Base-by-base conservation (phyloP, 805 yeast genomes). In the Barnettozyma botsteinii region DNA sequence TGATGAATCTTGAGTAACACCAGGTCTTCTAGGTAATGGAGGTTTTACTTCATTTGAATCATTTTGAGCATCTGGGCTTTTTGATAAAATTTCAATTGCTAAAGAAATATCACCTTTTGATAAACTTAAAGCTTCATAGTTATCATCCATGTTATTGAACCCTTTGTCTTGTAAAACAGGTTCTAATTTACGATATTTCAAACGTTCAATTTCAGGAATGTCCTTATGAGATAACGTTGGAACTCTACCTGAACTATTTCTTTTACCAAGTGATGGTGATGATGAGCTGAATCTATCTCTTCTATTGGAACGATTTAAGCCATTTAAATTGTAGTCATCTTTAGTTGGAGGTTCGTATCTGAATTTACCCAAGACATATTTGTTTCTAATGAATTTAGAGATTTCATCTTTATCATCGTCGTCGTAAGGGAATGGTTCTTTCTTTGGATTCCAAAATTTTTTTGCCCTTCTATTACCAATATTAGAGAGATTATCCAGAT, bases 361-460 rank as follows among this genome's bases (percentile, higher is more conserved):
- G 47, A 72, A 85, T 42, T 65, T 70, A 1, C 88, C 87, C n/a
- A 61, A 51, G 18, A 82, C 61, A 58, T 85, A 85, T 56, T 85
- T 85, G 34, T 81, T 78, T 47, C 81, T 68, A 32, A 85, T 61
- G 61, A 64, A 85, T 42, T 69, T 65, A 41, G 74, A 81, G 22
- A 82, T 74, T 1, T 59, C 69, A 44, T 66, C 72, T 51, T 77
- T 82, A 52, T 78, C 88, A 50, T 83, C 91, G 18, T 77, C 87
- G 53, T 82, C 89, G 44, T 60, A 79, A 8, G 93, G 93, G 52
- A 82, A 83, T 0, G 87, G 85, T 20, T 66, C 76, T 36, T 68
- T 65, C 47, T 72, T 72, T 2, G 84, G 74, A 55, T 85, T 86
- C 93, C 94, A 85, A 31, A 72, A 55, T 27, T 64, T 59, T 41